A percentile compares a stretch with the other conserved stretches of the same genome.
phyloP scores from a whole-genome alignment of 495 filamentous ascomycete species.

The Aspergillus nanangensis region DNA sequence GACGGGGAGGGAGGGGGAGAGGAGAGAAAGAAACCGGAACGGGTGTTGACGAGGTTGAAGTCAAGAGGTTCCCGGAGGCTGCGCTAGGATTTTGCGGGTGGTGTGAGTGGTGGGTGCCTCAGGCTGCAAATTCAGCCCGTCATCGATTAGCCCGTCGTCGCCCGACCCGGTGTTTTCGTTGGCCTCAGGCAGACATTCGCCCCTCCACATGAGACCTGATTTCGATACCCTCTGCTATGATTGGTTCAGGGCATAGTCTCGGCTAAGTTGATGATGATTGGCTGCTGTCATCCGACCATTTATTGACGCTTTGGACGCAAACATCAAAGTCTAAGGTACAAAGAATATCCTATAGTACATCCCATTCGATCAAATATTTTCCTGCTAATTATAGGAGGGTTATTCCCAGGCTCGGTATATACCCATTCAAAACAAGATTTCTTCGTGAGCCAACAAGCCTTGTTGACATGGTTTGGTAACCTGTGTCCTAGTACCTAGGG shows the following conservation, averaged over 20 bases:
- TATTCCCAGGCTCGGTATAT: too few relatives aligned
- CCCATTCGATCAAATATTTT: too few relatives aligned
- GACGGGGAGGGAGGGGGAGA: slow-evolving; percentile 32
- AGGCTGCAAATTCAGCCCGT: slow-evolving; percentile 24
- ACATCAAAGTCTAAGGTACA: not conserved
- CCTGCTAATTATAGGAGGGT: too few relatives aligned
- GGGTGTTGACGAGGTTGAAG: slow-evolving; percentile 31
- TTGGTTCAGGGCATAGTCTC: not conserved
- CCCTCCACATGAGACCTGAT: too few relatives aligned
- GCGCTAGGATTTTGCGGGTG: slow-evolving; percentile 47
- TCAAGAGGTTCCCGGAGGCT: slow-evolving; percentile 22
- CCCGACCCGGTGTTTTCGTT: not conserved
- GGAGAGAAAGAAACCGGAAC: slow-evolving; percentile 30
- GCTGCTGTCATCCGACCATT: not conserved
- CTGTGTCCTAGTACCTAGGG: too few relatives aligned
- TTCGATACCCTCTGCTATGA: too few relatives aligned
- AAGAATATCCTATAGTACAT: too few relatives aligned
- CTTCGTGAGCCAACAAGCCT: too few relatives aligned
- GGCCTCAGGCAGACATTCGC: not conserved
- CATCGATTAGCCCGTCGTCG: slow-evolving; percentile 18
- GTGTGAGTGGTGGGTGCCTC: slow-evolving; percentile 38
- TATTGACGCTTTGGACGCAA: not conserved
- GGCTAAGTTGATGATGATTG: not conserved
- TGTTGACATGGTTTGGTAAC: too few relatives aligned
- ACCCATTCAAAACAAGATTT: too few relatives aligned